These are phyloP conservation scores for Penicillium bovifimosum DNA, from an alignment of 495 filamentous ascomycete species.

Conservation along the genomic window DNA sequence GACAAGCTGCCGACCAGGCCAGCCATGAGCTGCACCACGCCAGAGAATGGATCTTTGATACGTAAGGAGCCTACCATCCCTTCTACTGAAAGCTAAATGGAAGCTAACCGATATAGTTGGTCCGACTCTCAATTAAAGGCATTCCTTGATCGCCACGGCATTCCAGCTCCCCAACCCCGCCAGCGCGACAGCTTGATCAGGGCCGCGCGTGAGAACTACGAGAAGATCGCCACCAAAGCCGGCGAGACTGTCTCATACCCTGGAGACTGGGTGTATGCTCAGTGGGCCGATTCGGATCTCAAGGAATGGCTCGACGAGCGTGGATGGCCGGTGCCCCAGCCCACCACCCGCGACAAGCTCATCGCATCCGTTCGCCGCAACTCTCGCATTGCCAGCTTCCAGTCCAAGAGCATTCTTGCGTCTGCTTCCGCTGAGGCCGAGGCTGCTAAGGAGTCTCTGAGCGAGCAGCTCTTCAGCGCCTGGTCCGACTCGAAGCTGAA, in stretches of 20 bases:
- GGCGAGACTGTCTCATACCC: slow-evolving; percentile 80
- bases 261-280: slow-evolving; percentile 90
- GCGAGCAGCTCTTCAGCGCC: slow-evolving; percentile 76
- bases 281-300: slow-evolving; percentile 74
- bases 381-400: slow-evolving; percentile 69
- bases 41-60: slow-evolving; percentile 92
- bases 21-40: slow-evolving; percentile 63
- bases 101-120: slow-evolving; percentile 52
- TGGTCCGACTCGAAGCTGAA: slow-evolving; percentile 84
- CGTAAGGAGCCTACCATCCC: slow-evolving; percentile 47
- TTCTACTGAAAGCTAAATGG: not conserved
- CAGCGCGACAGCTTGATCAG: slow-evolving; percentile 77
- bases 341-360: slow-evolving; percentile 77
- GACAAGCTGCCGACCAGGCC: slow-evolving; percentile 68
- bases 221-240: slow-evolving; percentile 72
- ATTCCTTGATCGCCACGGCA: slow-evolving; percentile 82
- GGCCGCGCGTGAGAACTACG: slow-evolving; percentile 74
- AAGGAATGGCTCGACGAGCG: slow-evolving; percentile 86
- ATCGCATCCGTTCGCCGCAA: slow-evolving; percentile 89
- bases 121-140: slow-evolving; percentile 82
- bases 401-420: slow-evolving; percentile 51
- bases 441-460: slow-evolving; percentile 62
- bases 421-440: slow-evolving; percentile 62
- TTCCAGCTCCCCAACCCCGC: slow-evolving; percentile 75
- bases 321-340: slow-evolving; percentile 84